A percentile compares a stretch with the other conserved stretches of the same genome.
Conservation (phyloP, 306 rosid genomes). For the Geum urbanum region DNA sequence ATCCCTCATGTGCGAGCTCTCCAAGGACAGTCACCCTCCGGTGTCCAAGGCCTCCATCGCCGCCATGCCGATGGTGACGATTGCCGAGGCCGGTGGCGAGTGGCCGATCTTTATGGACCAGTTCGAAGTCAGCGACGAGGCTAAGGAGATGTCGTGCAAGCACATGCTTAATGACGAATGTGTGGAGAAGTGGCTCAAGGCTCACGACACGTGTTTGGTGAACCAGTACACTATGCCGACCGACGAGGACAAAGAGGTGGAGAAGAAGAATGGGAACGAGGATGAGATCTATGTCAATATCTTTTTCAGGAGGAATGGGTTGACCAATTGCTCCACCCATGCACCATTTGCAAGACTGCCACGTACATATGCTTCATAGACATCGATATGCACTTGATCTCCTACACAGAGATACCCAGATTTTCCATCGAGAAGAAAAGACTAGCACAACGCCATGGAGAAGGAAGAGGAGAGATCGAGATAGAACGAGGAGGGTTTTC, state of each 20-base stretch:
- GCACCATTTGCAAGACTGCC: no score
- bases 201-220: slow-evolving; percentile 78
- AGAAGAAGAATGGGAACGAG: slow-evolving; percentile 40
- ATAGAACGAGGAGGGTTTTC: no score
- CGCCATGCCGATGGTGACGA: slow-evolving; percentile 41
- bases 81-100: slow-evolving; percentile 39
- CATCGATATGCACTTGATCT: no score
- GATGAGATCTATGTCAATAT: slow-evolving; percentile 60
- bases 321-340: no score
- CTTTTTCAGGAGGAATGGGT: slow-evolving; percentile 22
- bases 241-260: slow-evolving; percentile 44
- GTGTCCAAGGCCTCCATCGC: slow-evolving; percentile 70
- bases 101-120: slow-evolving; percentile 77
- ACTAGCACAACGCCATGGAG: no score
- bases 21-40: slow-evolving; percentile 57
- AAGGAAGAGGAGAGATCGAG: no score
- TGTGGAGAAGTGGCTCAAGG: slow-evolving; percentile 69
- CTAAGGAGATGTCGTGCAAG: slow-evolving; percentile 66
- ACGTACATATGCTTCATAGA: no score
- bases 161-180: slow-evolving; percentile 62
- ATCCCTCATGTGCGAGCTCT: slow-evolving; percentile 39
- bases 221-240: slow-evolving; percentile 68
- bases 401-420: no score
- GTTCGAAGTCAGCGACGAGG: slow-evolving; percentile 43
- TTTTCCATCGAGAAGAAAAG: no score